These are phyloP conservation scores for Celoporthe dispersa DNA, from an alignment of 2,329 filamentous ascomycete genomes.

Conservation along the genomic window DNA sequence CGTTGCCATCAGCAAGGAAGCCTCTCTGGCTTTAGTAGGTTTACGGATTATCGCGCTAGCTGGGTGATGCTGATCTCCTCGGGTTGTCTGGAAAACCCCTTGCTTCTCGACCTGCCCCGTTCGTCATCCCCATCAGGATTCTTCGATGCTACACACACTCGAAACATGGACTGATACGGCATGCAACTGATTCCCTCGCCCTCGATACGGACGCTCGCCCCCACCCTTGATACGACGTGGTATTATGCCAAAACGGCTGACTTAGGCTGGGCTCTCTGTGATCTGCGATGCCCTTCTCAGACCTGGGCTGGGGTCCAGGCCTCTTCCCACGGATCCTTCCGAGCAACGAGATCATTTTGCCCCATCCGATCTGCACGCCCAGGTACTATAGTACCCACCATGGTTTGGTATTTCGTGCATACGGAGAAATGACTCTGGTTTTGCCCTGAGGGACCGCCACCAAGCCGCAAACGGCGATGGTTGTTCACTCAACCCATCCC, in stretches of 20 bases:
- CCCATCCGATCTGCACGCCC: slow-evolving; percentile 1
- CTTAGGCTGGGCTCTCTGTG: neutral
- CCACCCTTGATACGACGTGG: neutral
- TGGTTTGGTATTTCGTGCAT: neutral
- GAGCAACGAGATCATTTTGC: neutral
- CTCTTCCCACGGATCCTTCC: slow-evolving; percentile 1
- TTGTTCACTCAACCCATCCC: neutral
- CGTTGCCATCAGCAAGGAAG: neutral
- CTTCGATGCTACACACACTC: neutral
- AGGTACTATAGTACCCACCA: neutral
- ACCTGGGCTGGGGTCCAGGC: neutral
- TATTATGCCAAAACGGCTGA: neutral
- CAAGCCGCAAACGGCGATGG: neutral
- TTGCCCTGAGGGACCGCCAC: neutral
- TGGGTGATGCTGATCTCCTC: neutral
- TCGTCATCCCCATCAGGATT: neutral
- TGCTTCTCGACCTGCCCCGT: neutral
- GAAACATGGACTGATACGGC: neutral
- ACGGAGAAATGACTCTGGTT: neutral
- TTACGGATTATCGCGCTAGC: neutral
- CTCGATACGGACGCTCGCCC: neutral
- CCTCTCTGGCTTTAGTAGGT: neutral
- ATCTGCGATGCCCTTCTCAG: neutral
- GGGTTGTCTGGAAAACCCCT: neutral
- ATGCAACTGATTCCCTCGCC: neutral